Conservation (phyloP, 2,329 filamentous ascomycete species). For the Penicillium frequentans region DNA sequence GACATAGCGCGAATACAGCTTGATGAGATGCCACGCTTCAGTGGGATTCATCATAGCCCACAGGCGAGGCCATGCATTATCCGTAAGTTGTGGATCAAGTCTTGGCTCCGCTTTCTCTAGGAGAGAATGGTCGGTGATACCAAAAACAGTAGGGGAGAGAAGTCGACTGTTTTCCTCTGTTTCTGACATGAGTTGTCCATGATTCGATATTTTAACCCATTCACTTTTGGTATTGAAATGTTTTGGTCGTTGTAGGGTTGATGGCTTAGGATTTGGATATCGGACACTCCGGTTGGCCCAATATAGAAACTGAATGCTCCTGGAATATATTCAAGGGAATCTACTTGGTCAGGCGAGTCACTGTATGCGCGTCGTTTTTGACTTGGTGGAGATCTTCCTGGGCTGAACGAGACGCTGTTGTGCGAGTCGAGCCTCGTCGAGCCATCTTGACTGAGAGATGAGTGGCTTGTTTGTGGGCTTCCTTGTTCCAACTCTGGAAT, state of each 20-base stretch:
- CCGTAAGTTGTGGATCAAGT: background rate
- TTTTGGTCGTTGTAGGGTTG: background rate
- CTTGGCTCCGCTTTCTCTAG: background rate
- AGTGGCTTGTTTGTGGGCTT: no score
- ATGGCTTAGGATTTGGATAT: background rate
- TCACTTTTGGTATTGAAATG: background rate
- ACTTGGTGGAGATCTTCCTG: no score
- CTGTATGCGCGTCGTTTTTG: no score
- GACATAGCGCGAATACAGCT: background rate
- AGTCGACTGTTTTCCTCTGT: background rate
- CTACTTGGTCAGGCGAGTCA: no score
- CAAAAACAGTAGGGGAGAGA: background rate
- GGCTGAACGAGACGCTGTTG: no score
- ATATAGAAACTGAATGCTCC: slow-evolving; percentile 1
- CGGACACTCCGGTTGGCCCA: background rate
- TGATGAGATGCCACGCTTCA: background rate
- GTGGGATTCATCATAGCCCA: background rate
- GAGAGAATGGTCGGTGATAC: background rate
- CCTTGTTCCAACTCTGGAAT: no score
- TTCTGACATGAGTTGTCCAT: background rate
- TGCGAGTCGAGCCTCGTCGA: no score
- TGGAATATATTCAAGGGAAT: background rate
- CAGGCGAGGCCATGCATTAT: background rate
- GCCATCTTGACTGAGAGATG: no score
- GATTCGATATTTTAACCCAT: background rate